Base-by-base conservation (phyloP, 345 rosid species). In the Kernera saxatilis region DNA sequence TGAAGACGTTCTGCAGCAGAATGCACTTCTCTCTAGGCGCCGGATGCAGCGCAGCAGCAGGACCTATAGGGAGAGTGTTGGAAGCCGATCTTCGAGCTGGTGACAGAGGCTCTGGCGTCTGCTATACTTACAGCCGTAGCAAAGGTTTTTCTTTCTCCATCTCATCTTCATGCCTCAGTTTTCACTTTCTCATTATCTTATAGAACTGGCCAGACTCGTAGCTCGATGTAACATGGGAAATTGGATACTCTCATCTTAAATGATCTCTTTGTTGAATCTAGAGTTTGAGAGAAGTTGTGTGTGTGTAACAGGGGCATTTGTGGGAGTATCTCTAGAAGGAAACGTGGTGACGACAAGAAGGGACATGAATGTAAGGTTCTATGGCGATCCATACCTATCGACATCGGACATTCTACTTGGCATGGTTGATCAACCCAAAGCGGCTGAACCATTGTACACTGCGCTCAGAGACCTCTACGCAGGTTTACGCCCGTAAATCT, bases 61-160 rank as follows among this genome's bases (percentile, higher is more conserved):
- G 99, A 49, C 99, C 99, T 43, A 72, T 95, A 17, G 98, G 99
- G 70, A 90, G 99, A 82, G 99, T 92, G 49, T 44, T 88, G 69
- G 99, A 95, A 79, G 98, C 98, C 54, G 99, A 92, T 82, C 82
- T 92, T 60, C 86, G 94, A 19, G 99, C 95, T 80, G 97, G 97
- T 15, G 92, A 92, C 51, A 84, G 87, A 78, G 97, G 96, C 58
- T 94, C 89, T 32, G 96, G 96, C 71, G 72, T 88, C 81, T 91
- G 99, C 75, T 89, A 91, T 76, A 94, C 99, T 37, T 94, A 94
- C 84, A 94, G 97, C 75, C 88, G 96, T 52, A 88, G 96, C 81
- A 95, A 95, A 88, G 99, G 98, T 91, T 82, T 18, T 11, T 27
- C 3, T 18, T 11, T 27, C 3, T n/a, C 33, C 33, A 27, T 49